Evolutionary conservation across 2,329 filamentous ascomycete species (phyloP).

Genomic region (Claviceps citrina): DNA sequence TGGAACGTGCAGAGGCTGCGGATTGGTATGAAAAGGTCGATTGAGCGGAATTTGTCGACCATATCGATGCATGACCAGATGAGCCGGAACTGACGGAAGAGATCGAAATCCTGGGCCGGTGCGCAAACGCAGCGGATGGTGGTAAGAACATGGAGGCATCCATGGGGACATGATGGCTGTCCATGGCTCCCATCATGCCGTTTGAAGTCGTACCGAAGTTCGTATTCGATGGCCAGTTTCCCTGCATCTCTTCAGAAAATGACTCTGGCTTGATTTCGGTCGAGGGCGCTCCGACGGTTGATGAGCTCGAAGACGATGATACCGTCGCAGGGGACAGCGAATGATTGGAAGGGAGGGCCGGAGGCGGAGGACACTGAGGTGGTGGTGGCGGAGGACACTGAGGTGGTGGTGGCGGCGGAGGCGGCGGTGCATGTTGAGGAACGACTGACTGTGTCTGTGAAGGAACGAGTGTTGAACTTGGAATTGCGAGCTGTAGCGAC

Average conservation of each 20-base stretch:
- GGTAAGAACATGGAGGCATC: conserved; percentile 19
- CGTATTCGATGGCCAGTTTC: conserved; percentile 10
- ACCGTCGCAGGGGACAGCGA: conserved; percentile 8
- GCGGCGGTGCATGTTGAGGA: conserved; percentile 14
- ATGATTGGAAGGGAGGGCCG: conserved; percentile 11
- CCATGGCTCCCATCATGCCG: conserved; percentile 4
- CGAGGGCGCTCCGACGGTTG: conserved; percentile 10
- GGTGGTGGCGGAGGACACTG: conserved; percentile 11
- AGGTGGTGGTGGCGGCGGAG: conserved; percentile 9
- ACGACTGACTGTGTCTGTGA: conserved; percentile 9
- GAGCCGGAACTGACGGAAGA: conserved; percentile 36
- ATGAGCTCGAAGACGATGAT: conserved; percentile 6
- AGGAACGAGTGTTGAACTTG: conserved; percentile 8
- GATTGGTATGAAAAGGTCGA: conserved; percentile 27
- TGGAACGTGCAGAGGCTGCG: conserved; percentile 18
- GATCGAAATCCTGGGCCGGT: conserved; percentile 30
- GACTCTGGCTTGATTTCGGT: conserved; percentile 17
- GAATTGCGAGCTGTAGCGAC: conserved; percentile 16
- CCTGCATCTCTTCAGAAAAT: conserved; percentile 15
- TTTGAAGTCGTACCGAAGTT: conserved; percentile 5
- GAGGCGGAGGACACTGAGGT: conserved; percentile 15
- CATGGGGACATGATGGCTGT: conserved; percentile 2
- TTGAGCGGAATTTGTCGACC: conserved; percentile 26
- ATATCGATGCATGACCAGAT: conserved; percentile 31
- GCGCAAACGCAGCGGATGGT: conserved; percentile 22